These are phyloP conservation scores for Acephala macrosclerotiorum DNA, from an alignment of 2,329 filamentous ascomycete genomes.

Conservation along the genomic window DNA sequence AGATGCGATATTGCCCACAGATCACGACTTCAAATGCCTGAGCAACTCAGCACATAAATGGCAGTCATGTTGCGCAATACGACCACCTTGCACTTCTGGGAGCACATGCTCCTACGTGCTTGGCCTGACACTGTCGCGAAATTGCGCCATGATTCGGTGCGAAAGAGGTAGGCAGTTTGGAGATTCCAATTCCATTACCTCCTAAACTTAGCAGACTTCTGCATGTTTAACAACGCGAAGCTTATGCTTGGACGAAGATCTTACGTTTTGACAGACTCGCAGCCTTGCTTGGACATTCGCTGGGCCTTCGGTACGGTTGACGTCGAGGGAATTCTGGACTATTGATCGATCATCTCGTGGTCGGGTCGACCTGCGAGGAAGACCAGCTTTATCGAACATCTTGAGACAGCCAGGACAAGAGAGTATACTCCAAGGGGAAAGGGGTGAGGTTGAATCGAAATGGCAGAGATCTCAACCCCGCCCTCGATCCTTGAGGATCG, in stretches of 20 bases:
- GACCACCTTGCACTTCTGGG: neutral
- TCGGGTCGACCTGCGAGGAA: neutral
- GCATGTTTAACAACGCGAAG: neutral
- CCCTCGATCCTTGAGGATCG: neutral
- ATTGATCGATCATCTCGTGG: neutral
- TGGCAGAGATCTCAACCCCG: neutral
- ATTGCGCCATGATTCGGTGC: constrained; percentile 12
- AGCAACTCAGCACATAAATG: neutral
- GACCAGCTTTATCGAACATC: neutral
- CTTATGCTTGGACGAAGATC: too few species aligned
- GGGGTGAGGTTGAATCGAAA: neutral
- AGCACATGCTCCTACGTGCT: neutral
- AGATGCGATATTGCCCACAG: constrained; percentile 2
- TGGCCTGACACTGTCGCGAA: constrained; percentile 8
- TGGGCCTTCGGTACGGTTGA: too few species aligned
- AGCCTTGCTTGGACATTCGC: too few species aligned
- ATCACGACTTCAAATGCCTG: constrained; percentile 1
- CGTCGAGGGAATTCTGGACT: too few species aligned
- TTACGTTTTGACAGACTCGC: too few species aligned
- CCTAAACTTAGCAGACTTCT: neutral
- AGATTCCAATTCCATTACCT: neutral
- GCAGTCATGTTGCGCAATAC: neutral
- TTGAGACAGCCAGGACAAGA: neutral
- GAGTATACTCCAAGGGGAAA: too few species aligned
- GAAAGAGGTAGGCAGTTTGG: neutral